A percentile compares a stretch with the other conserved stretches of the same genome.
phyloP scores from a whole-genome alignment of 2,329 filamentous ascomycete genomes.

The Chrysoporthe puriensis region DNA sequence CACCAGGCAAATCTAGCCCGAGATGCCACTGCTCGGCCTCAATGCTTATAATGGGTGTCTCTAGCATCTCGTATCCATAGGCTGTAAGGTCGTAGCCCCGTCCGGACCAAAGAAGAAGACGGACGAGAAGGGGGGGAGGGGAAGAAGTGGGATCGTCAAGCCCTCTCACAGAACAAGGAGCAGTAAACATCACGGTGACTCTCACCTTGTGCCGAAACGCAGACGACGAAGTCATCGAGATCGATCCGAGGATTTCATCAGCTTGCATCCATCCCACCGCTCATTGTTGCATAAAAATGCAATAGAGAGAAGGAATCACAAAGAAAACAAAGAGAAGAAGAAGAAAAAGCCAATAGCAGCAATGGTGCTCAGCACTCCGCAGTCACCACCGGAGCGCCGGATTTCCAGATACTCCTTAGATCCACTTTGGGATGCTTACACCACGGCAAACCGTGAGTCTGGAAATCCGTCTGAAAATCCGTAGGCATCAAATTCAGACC shows the following conservation, averaged over 20 bases:
- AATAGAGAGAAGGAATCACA: too few species aligned
- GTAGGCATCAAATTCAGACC: slow-evolving; percentile 2
- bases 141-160: too few species aligned
- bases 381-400: background rate
- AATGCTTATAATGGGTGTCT: too few species aligned
- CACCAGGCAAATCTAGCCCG: background rate
- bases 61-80: too few species aligned
- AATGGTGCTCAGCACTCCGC: background rate
- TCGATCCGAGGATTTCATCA: background rate
- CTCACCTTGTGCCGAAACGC: background rate
- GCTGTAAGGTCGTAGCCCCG: too few species aligned
- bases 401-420: background rate
- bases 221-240: background rate
- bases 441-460: background rate
- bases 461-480: too few species aligned
- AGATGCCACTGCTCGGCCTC: background rate
- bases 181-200: background rate
- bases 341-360: background rate
- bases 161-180: background rate
- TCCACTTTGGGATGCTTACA: slow-evolving; percentile 9
- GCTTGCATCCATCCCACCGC: background rate
- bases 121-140: too few species aligned
- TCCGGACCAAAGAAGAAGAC: background rate
- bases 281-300: background rate
- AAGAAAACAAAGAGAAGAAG: background rate